Evolutionary conservation across 306 rosid genomes (phyloP), one percentile per base, ranked within the genome.

Genomic region (Rosa lucieae): DNA sequence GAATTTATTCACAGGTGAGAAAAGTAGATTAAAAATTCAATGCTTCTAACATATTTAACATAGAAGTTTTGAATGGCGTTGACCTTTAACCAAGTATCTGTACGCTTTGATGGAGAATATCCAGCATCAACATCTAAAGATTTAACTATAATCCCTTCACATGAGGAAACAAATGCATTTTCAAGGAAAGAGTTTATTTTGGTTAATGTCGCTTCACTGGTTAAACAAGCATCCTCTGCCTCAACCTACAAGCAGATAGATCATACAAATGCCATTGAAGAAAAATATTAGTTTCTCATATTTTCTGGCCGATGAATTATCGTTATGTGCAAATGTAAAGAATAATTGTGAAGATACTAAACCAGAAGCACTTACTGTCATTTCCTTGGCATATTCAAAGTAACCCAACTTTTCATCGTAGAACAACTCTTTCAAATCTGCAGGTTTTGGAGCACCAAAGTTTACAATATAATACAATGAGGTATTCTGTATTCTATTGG

Each of bases 101-200:
- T 77, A 63, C 98, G 98, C 93, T 85, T 94, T 29, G 97, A 94
- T 72, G 98, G 98, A 76, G 77, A 90, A 88, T 94, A 94, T 76
- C 89, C 93, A 79, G 98, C 97, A 78, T 87, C 94, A 79, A 87
- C 88, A 88, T 94, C 98, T 81, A 94, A 86, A 8, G 90, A 79
- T 83, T 94, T 94, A 51, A 94, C 89, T 94, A 94, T 90, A 82
- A 94, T 87, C 81, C 98, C 98, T 94, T 94, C 98, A 84, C 98
- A 89, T 23, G 94, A 89, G 66, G 96, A 88, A 48, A 48, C 81
- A 73, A 92, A 81, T 53, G 98, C 94, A 78, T 84, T 85, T 88
- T 90, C 91, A 62, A 92, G 77, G 81, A 94, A 94, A 72, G 84
- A 80, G 83, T 81, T 92, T 74, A 88, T 82, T 85, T 82, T 92